Base-by-base conservation (phyloP, 306 rosid genomes). In the Glycyrrhiza uralensis region DNA sequence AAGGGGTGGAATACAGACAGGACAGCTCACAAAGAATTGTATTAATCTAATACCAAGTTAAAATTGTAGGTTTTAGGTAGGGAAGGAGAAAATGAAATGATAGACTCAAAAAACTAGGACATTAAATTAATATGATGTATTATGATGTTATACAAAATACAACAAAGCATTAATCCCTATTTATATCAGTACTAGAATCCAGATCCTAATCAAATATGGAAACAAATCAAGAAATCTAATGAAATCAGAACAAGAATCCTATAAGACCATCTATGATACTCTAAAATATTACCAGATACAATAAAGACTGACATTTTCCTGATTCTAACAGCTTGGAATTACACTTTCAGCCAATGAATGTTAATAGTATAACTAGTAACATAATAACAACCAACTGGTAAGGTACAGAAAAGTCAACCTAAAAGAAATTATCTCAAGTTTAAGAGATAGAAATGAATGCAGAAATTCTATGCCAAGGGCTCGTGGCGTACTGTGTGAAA, bases 341-440 rank as follows among this genome's bases (percentile, higher is more conserved):
- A 64, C 11, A 33, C 49, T 45, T 70, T 55, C 69, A 62, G 45
- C 52, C 56, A 10, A 20, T 50, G 26, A 28, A 71, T 64, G 28
- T 42, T 44, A 42, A 19, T 49, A 52, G 20, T 35, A 59, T 23
- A 44, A 73, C 24, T 54, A 17, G 50, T 29, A 24, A 32, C 51
- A 57, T 57, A 64, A 19, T 47, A 35, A 44, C 50, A 62, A 77
- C 30, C 30, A 61, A 55, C 32, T 68, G 47, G 65, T 29, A 71
- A 13, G 54, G 22, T n/a, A 62, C 15, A 38, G 63, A 65, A 59
- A 30, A 36, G 42, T 49, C 36, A 49, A 51, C 44, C 57, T 70
- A 58, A 24, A 49, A 22, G 52, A 57, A 39, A 71, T 54, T 26
- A 39, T 11, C 4, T 46, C 30, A 71, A 15, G 36, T 30, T 44